Evolutionary conservation across 164 flowering plant species (phyloP).

Genomic region (Tetracentron sinense): DNA sequence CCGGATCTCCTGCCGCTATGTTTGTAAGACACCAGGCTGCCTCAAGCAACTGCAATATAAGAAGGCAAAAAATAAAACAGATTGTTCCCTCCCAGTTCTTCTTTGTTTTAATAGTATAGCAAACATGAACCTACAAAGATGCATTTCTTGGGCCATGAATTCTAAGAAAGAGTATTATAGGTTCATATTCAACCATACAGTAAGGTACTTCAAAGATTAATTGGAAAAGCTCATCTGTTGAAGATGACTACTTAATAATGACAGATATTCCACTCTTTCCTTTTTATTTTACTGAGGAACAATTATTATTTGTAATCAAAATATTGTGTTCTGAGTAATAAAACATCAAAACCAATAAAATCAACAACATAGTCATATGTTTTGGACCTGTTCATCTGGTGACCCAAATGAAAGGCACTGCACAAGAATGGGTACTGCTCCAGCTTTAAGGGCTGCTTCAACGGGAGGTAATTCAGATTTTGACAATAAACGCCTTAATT

Average conservation of each 20-base stretch:
- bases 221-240: background rate
- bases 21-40: slow-evolving; percentile 98
- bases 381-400: slow-evolving; percentile 91
- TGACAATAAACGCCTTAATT: slow-evolving; percentile 76
- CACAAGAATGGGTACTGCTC: slow-evolving; percentile 73
- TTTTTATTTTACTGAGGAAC: too few species aligned
- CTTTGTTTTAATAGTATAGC: background rate
- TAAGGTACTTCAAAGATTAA: background rate
- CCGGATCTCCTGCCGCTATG: slow-evolving; percentile 92
- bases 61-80: background rate
- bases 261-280: too few species aligned
- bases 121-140: slow-evolving; percentile 1
- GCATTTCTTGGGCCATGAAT: background rate
- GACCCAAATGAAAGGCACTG: slow-evolving; percentile 96
- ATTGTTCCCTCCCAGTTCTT: background rate
- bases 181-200: background rate
- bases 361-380: background rate
- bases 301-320: background rate
- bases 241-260: background rate
- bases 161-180: background rate
- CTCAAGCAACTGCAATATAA: slow-evolving; percentile 74
- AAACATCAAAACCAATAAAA: background rate
- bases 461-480: slow-evolving; percentile 84
- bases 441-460: slow-evolving; percentile 75
- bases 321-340: background rate